A percentile compares a stretch with the other conserved stretches of the same genome.
These are phyloP conservation scores for Tylopilus microsporus DNA, from an alignment of 1,284 basidiomycete species.

Conservation along the genomic window DNA sequence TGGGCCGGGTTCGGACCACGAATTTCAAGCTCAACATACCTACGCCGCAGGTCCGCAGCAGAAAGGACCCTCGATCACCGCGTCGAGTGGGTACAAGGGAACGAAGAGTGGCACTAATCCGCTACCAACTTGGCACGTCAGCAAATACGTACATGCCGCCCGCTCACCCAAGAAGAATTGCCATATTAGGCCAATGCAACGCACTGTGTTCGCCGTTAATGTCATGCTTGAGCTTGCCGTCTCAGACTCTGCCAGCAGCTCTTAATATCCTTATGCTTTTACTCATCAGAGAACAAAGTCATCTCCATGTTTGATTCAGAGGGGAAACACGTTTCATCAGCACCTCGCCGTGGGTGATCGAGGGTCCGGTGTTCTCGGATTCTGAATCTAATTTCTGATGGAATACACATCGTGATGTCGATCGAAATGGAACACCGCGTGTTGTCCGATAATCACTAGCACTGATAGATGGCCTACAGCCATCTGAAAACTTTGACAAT, in stretches of 20 bases:
- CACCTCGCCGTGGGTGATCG: neutral
- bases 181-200: no score
- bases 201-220: no score
- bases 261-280: neutral
- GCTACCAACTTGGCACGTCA: no score
- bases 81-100: neutral
- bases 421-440: no score
- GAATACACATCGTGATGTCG: neutral
- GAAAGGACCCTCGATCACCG: neutral
- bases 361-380: neutral
- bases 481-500: conserved; percentile 30
- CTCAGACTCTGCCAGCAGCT: no score
- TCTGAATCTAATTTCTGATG: neutral
- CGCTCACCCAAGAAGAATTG: no score
- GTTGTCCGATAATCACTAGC: neutral
- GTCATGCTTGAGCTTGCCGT: no score
- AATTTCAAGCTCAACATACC: neutral
- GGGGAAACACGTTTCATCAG: neutral
- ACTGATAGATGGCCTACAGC: conserved; percentile 13
- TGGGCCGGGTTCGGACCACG: no score
- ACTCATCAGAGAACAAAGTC: neutral
- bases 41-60: no score
- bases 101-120: no score
- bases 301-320: no score
- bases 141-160: no score